Base-by-base conservation (phyloP, 805 yeast species). In the Maudiozyma barnettii region DNA sequence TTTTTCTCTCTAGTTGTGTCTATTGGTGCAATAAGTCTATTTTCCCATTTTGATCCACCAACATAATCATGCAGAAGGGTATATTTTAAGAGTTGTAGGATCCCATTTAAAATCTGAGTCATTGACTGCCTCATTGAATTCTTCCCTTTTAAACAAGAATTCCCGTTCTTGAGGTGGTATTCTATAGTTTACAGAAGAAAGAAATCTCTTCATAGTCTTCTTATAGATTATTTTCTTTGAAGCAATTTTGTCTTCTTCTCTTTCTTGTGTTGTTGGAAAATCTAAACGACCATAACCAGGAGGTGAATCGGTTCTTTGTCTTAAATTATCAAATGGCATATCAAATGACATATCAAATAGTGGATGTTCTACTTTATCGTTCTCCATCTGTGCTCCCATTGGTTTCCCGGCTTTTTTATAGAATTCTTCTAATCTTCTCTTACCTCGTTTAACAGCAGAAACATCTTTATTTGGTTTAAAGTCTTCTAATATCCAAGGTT, bases 221-320 rank as follows among this genome's bases (percentile, higher is more conserved):
- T 65, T 59, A 38, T 58, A 55, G 4, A 71, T 59, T 18, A 72
- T 56, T 45, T 51, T 48, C 20, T 64, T 63, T 5, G 71, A 61
- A 46, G 64, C 61, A 16, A 49, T 49, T 51, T 68, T 69, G 48
- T 72, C 78, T 39, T 57, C 63, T 1, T 45, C 54, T 12, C 65
- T 59, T 53, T 80, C 78, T 50, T 77, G 84, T 0, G 83, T 75
- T 5, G 64, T 65, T 0, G 85, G 83, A 51, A 81, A 79, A 45
- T 78, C 84, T 21, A 79, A 67, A 37, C 78, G 61, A 51, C 77
- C 79, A 60, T 73, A 78, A 1, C 84, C 84, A 0, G 80, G 80
- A 1, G 84, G 84, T 1, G 77, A 68, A 3, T 67, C 66, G 0
- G 71, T 70, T 39, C 73, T 60, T 6, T 54, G 58, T 55, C 67